Evolutionary conservation across 2,329 filamentous ascomycete species (phyloP), one percentile per base, ranked within the genome.

Genomic region (Trichoderma breve): DNA sequence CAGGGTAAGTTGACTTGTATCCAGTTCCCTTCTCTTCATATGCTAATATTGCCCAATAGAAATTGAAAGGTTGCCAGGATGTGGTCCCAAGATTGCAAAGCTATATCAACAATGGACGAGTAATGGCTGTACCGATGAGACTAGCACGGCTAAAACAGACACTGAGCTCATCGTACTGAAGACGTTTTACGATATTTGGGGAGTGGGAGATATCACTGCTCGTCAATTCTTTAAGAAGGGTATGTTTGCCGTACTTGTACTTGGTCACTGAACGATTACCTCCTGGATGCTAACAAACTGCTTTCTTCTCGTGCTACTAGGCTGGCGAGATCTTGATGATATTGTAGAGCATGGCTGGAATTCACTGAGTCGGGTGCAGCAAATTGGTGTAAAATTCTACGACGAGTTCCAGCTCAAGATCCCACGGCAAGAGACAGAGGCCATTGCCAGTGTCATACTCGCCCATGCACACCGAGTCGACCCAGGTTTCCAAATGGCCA

Each of bases 351-450:
- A 90, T 76, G 94, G 93, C 12, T 98, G 95, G 95, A 79, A 84
- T 24, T 85, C 81, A 0, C 84, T 98, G 1, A 91, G 87, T 0
- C 89, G 94, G 14, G 92, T 93, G 1, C 95, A 98, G 80, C 94
- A 98, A 79, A 97, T 98, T 70, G 95, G 96, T 0, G 85, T 98
- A 58, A 98, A 98, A 79, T 98, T 91, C 81, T 97, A 97, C 79
- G 92, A 97, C 39, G 95, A 98, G 74, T 92, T 99, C 70, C 83
- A 88, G 60, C 81, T 86, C 18, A 89, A 88, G 15, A 93, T 98
- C 5, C 87, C 93, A 0, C 88, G 94, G 1, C 72, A 78, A 0
- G 94, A 98, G 80, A 92, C 94, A 0, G 90, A 93, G 75, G 77
- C 79, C 0, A 97, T 97, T 68, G 89, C 88, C 0, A 77, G 82